A percentile compares a stretch with the other conserved stretches of the same genome.
Evolutionary conservation across 2,329 filamentous ascomycete genomes (phyloP).

Genomic region (Epichloe coenophiala): DNA sequence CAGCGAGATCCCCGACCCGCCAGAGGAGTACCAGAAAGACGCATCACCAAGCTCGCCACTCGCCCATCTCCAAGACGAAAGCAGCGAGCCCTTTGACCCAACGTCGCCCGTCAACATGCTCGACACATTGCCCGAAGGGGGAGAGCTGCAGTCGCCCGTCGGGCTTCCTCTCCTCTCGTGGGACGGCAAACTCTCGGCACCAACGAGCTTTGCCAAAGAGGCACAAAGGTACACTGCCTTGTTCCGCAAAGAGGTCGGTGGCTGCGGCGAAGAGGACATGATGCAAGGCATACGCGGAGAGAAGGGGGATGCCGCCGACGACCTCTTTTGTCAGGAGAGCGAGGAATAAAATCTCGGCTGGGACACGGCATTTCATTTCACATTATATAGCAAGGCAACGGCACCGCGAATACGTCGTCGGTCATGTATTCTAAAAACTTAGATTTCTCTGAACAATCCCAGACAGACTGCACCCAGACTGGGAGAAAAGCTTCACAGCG

Average conservation of each 20-base stretch:
- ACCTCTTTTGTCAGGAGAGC: constrained; percentile 49
- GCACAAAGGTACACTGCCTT: constrained; percentile 38
- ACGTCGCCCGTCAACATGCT: constrained; percentile 32
- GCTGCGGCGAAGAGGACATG: constrained; percentile 34
- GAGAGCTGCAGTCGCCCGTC: constrained; percentile 28
- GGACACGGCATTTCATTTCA: neutral
- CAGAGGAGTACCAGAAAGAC: constrained; percentile 49
- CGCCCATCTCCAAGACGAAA: constrained; percentile 16
- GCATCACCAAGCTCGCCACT: constrained; percentile 7
- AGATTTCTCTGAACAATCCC: too few relatives aligned
- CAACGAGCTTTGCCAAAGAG: constrained; percentile 25
- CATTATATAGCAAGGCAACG: too few relatives aligned
- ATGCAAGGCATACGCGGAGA: constrained; percentile 8
- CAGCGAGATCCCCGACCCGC: constrained; percentile 56
- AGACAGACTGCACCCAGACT: too few relatives aligned
- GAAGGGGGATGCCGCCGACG: constrained; percentile 35
- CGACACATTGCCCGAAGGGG: constrained; percentile 31
- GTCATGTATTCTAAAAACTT: too few relatives aligned
- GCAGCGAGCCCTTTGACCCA: constrained; percentile 25
- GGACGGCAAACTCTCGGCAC: constrained; percentile 38
- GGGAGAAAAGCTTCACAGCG: too few relatives aligned
- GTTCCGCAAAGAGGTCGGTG: constrained; percentile 55
- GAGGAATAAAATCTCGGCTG: constrained; percentile 6
- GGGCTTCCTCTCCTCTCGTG: constrained; percentile 49
- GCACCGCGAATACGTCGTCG: too few relatives aligned